phyloP scores from a whole-genome alignment of 176 grass and related monocot species.

The Triticum urartu region DNA sequence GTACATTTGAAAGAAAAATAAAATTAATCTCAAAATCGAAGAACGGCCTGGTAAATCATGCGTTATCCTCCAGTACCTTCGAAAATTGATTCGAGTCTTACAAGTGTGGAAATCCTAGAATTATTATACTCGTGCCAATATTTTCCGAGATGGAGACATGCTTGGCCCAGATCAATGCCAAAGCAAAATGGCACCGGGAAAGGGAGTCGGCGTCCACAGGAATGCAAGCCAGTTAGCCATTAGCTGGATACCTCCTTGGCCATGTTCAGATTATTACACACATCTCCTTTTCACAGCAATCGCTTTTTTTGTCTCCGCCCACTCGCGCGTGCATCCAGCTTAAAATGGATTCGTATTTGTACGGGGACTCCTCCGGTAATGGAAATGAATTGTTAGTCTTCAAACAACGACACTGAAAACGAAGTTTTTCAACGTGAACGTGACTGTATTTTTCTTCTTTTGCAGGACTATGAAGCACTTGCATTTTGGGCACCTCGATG shows the following conservation, averaged over 20 bases:
- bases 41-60: no score
- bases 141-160: not conserved
- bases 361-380: not conserved
- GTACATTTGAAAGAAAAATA: no score
- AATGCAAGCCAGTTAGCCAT: not conserved
- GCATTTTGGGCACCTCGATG: no score
- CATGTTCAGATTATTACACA: not conserved
- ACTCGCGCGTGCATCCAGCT: not conserved
- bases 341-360: not conserved
- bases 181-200: not conserved
- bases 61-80: no score
- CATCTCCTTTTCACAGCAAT: slow-evolving; percentile 14
- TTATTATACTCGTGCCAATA: not conserved
- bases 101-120: not conserved
- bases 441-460: not conserved
- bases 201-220: not conserved
- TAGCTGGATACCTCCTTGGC: slow-evolving; percentile 23
- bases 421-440: not conserved
- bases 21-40: no score
- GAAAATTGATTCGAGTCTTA: no score
- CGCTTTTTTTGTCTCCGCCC: not conserved
- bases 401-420: not conserved
- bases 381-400: not conserved
- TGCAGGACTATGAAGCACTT: not conserved
- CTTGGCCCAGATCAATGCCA: not conserved